Conservation (phyloP, 768 basidiomycete species). For the Antrodiella citrinella region DNA sequence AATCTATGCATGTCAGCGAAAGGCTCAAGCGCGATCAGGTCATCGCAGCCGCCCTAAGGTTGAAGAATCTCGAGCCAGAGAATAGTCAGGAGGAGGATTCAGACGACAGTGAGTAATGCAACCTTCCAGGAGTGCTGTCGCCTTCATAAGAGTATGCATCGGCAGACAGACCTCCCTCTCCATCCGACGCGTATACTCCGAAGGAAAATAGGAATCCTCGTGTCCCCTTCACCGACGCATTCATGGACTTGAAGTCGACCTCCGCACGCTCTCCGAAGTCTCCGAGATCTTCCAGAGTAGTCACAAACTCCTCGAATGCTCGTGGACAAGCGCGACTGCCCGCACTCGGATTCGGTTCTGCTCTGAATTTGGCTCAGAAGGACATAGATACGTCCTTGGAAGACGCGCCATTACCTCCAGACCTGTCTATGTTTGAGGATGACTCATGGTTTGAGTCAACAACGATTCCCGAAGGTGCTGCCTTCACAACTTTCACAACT, state of each 20-base stretch:
- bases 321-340: not conserved
- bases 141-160: too few relatives aligned
- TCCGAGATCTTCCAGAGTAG: not conserved
- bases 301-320: not conserved
- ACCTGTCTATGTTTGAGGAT: constrained; percentile 1
- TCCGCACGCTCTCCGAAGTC: not conserved
- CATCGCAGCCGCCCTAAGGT: not conserved
- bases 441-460: constrained; percentile 5
- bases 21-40: constrained; percentile 1
- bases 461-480: not conserved
- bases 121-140: too few relatives aligned
- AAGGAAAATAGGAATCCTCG: not conserved
- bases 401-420: constrained; percentile 8
- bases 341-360: constrained; percentile 8
- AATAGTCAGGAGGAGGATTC: not conserved
- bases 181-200: not conserved
- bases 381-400: not conserved
- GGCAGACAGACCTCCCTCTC: not conserved
- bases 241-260: not conserved
- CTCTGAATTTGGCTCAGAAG: constrained; percentile 3
- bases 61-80: not conserved
- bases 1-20: not conserved
- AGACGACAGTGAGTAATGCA: too few relatives aligned
- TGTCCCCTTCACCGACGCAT: not conserved
- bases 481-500: constrained; percentile 3